phyloP scores from a whole-genome alignment of 2,329 filamentous ascomycete genomes.

The Sclerotinia glacialis region DNA sequence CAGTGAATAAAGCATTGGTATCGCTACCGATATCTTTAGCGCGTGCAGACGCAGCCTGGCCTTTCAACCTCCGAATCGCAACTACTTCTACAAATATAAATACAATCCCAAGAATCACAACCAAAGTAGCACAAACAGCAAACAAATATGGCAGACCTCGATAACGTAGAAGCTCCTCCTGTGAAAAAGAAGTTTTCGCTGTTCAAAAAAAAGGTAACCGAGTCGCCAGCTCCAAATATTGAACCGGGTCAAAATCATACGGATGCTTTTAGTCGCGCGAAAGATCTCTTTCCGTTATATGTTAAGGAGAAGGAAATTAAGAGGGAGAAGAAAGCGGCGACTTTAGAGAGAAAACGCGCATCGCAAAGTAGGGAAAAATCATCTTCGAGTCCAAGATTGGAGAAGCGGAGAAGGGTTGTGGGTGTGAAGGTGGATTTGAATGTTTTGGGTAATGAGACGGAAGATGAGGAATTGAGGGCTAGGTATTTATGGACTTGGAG shows the following conservation, averaged over 20 bases:
- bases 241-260: constrained; percentile 38
- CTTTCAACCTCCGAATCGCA: not conserved
- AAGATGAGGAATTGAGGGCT: not conserved
- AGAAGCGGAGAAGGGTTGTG: constrained; percentile 34
- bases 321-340: constrained; percentile 37
- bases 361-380: constrained; percentile 32
- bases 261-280: constrained; percentile 50
- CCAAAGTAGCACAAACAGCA: not conserved
- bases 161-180: constrained; percentile 19
- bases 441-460: constrained; percentile 22
- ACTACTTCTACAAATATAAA: not conserved
- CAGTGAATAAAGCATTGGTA: constrained; percentile 11
- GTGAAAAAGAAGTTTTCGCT: constrained; percentile 43
- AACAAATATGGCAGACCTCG: constrained; percentile 17
- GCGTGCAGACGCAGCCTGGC: not conserved
- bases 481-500: not conserved
- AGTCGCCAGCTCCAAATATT: constrained; percentile 42
- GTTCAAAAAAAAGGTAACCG: constrained; percentile 53
- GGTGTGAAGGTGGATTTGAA: constrained; percentile 18
- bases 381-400: constrained; percentile 27
- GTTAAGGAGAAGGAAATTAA: constrained; percentile 43
- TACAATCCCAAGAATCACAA: not conserved
- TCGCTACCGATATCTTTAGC: constrained; percentile 14
- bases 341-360: constrained; percentile 31
- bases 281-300: constrained; percentile 47